Conservation (phyloP, 805 yeast species). For the Yamadazyma sp. region DNA sequence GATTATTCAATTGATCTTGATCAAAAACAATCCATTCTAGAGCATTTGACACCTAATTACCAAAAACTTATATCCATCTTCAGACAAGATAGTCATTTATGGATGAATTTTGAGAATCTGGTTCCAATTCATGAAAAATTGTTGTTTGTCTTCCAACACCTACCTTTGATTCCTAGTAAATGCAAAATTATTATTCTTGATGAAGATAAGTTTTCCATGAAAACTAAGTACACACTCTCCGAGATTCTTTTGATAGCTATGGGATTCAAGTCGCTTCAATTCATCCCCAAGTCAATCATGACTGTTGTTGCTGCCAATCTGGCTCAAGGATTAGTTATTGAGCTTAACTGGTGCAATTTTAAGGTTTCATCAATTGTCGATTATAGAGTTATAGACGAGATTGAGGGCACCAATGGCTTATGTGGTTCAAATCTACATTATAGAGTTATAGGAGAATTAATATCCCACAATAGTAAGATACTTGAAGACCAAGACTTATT, state of each 20-base stretch:
- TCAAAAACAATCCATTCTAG: constrained; percentile 8
- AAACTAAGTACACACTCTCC: constrained; percentile 16
- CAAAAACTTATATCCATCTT: constrained; percentile 6
- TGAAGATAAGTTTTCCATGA: constrained; percentile 10
- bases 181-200: constrained; percentile 21
- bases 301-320: constrained; percentile 19
- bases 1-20: constrained; percentile 18
- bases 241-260: constrained; percentile 20
- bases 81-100: constrained; percentile 4
- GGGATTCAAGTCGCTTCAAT: constrained; percentile 22
- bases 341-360: constrained; percentile 26
- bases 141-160: constrained; percentile 12
- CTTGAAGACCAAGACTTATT: constrained; percentile 5
- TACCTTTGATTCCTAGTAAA: constrained; percentile 17
- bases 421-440: constrained; percentile 13
- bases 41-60: not conserved
- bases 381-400: constrained; percentile 17
- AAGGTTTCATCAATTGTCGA: constrained; percentile 21
- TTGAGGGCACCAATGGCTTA: constrained; percentile 4
- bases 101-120: constrained; percentile 8
- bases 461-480: constrained; percentile 2
- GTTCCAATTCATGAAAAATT: constrained; percentile 12
- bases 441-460: constrained; percentile 5
- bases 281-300: constrained; percentile 18
- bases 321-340: constrained; percentile 25